Evolutionary conservation across 148 eudicot species (phyloP), one percentile per base, ranked within the genome.

Genomic region (Spergularia marina): DNA sequence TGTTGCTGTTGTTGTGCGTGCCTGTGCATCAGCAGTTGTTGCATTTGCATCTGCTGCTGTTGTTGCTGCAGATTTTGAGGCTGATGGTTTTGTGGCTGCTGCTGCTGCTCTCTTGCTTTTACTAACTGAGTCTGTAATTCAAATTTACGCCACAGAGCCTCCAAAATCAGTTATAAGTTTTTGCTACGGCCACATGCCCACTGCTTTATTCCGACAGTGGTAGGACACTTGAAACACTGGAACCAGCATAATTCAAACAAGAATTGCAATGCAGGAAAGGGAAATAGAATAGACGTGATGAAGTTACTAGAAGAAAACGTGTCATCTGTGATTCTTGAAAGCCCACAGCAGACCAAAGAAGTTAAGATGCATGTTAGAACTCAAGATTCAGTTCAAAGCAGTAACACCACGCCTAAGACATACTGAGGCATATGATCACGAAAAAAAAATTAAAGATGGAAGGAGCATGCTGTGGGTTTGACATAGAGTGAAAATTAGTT

Each of bases 71-170:
- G 72, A 36, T 85, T 86, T 51, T 75, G 85, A 34, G 80, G 81
- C 58, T 82, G 87, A 18, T 76, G 82, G 34, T 78, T 83, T 76
- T 80, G 92, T 23, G 86, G 85, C 54, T 84, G 90, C 41, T 85
- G 89, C 57, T 85, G 91, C 65, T 89, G 95, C 61, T 91, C 96
- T 68, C 96, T 86, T 34, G 89, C 88, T 80, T 89, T 89, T 47
- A 89, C 61, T 68, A 84, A 47, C 82, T 87, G 96, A 76, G 92
- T 87, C 92, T 88, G 79, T 70, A 71, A 77, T 68, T 44, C 39
- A 36, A 34, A 76, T 25, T 66, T 23, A 40, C 68, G 65, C 39
- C 67, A 65, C 17, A 53, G 39, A 54, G 61, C 51, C 21, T 71
- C 39, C 17, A 65, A 14, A 39, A 2, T 25, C 66, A 55, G 65